Conservation (phyloP, 306 rosid genomes). For the Sphenostylis stenocarpa region DNA sequence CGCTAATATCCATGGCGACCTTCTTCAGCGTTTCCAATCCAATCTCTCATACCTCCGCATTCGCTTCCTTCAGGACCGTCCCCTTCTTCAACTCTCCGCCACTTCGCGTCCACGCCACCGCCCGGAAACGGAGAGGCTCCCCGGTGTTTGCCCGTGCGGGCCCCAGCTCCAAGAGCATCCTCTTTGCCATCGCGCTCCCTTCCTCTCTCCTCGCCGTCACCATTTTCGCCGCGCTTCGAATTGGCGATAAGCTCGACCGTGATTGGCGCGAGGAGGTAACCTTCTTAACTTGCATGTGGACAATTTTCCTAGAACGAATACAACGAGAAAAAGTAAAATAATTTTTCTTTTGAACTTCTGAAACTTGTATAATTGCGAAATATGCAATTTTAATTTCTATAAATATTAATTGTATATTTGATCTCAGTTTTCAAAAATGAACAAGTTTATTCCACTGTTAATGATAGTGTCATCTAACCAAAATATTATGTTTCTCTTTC, state of each 20-base stretch:
- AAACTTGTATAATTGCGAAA: too few relatives aligned
- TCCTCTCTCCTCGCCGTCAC: slow-evolving; percentile 69
- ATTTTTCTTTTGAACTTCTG: too few relatives aligned
- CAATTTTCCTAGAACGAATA: too few relatives aligned
- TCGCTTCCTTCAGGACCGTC: slow-evolving; percentile 29
- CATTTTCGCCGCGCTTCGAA: slow-evolving; percentile 53
- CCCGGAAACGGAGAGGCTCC: slow-evolving; percentile 32
- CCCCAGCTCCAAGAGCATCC: slow-evolving; percentile 50
- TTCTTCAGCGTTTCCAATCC: slow-evolving; percentile 45
- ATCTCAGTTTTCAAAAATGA: too few relatives aligned
- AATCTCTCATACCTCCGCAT: slow-evolving; percentile 22
- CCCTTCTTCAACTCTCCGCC: slow-evolving; percentile 24
- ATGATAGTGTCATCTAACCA: too few relatives aligned
- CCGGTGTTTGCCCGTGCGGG: slow-evolving; percentile 63
- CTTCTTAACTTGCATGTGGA: neutral
- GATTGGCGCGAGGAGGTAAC: slow-evolving; percentile 75
- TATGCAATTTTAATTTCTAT: too few relatives aligned
- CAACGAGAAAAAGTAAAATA: too few relatives aligned
- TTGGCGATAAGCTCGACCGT: slow-evolving; percentile 66
- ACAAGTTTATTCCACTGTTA: too few relatives aligned
- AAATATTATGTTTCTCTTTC: too few relatives aligned
- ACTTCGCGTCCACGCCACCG: slow-evolving; percentile 1
- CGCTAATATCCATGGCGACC: slow-evolving; percentile 46
- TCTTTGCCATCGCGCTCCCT: slow-evolving; percentile 68
- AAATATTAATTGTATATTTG: too few relatives aligned